A percentile compares a stretch with the other conserved stretches of the same genome.
These are phyloP conservation scores for Avena sativa DNA, from an alignment of 176 grass and related monocot species.

Conservation along the genomic window DNA sequence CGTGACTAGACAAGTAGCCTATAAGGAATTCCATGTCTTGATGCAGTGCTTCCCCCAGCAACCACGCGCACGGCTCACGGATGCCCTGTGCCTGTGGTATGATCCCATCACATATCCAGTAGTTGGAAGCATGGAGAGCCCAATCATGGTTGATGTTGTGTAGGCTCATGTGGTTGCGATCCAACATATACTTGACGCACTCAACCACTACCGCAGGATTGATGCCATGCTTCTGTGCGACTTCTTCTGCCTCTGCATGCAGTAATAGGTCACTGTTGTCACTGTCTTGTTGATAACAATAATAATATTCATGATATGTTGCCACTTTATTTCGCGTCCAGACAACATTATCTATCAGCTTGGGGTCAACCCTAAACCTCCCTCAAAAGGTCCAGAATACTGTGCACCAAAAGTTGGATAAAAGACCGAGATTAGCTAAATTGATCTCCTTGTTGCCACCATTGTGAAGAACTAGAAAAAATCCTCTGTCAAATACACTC, in stretches of 20 bases:
- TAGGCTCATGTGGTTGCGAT: not conserved
- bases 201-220: not conserved
- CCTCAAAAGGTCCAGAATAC: not conserved
- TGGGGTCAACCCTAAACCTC: not conserved
- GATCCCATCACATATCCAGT: conserved; percentile 4
- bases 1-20: not conserved
- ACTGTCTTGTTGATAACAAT: not conserved
- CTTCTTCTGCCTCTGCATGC: not conserved
- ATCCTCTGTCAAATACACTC: not conserved
- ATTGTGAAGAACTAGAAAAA: not conserved
- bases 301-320: not conserved
- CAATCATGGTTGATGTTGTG: not conserved
- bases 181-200: not conserved
- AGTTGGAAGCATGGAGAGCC: not conserved
- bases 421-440: not conserved
- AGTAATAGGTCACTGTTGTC: not conserved
- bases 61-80: not conserved
- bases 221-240: not conserved
- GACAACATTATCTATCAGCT: not conserved
- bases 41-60: not conserved
- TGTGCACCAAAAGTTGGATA: not conserved
- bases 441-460: not conserved
- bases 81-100: not conserved
- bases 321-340: not conserved
- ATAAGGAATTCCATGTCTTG: not conserved